These are phyloP conservation scores for Parmelia sp. DNA, from an alignment of 495 filamentous ascomycete genomes.

Conservation along the genomic window DNA sequence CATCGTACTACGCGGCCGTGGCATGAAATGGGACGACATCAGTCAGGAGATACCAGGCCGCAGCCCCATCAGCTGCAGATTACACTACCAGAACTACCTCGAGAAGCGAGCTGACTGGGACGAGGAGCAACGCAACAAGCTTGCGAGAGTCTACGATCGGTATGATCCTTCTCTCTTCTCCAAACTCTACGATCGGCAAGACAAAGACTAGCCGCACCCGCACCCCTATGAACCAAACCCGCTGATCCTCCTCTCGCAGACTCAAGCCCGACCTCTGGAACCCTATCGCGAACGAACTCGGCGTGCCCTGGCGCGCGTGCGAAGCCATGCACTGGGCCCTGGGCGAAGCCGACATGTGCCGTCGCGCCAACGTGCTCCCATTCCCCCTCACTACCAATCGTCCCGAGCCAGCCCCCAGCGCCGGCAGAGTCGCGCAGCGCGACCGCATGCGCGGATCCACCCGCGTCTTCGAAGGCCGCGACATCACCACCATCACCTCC, in stretches of 20 bases:
- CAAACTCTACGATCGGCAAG: not conserved
- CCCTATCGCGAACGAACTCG: conserved; percentile 87
- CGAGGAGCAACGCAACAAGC: conserved; percentile 94
- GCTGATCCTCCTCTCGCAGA: conserved; percentile 41
- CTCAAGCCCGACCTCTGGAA: conserved; percentile 98
- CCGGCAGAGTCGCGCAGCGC: conserved; percentile 21
- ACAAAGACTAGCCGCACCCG: not conserved
- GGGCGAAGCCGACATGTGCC: conserved; percentile 87
- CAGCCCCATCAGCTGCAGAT: conserved; percentile 84
- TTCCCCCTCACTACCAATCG: conserved; percentile 45
- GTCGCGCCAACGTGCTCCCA: conserved; percentile 75
- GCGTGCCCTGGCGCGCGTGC: conserved; percentile 90
- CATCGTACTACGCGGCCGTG: conserved; percentile 77
- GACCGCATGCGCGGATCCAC: conserved; percentile 24
- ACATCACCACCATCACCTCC: conserved; percentile 18
- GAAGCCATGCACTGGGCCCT: conserved; percentile 99
- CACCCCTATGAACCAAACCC: not conserved
- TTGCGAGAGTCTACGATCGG: conserved; percentile 93
- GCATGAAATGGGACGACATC: conserved; percentile 99
- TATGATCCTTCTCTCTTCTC: conserved; percentile 34
- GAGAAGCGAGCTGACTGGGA: conserved; percentile 89
- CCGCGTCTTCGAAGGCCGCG: conserved; percentile 19
- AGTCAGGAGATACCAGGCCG: conserved; percentile 81
- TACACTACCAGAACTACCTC: conserved; percentile 97
- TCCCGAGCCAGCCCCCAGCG: conserved; percentile 14